Evolutionary conservation across 305 asterid genomes (phyloP), one percentile per base, ranked within the genome.

Genomic region (Ilex paraguariensis): DNA sequence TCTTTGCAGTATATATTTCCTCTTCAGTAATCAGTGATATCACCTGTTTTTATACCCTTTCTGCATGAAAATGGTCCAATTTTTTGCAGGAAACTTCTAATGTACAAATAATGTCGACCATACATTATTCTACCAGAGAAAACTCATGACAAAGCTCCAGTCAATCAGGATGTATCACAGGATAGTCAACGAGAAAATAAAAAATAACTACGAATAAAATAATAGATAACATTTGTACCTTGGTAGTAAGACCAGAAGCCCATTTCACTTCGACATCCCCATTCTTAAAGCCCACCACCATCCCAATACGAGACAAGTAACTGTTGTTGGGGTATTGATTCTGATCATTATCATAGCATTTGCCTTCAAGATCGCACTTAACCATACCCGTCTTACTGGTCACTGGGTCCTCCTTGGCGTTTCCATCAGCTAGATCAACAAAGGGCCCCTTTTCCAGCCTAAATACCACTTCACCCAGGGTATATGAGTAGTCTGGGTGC

Each of bases 201-300:
- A 36, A 36, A 36, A 8, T 36, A 36, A 36, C 9, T 36, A 32
- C 2, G 28, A 31, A 45, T 59, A 30, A 55, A 40, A 10, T 7
- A 39, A 64, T 48, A 17, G 57, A 42, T 64, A 65, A 50, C 63
- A 71, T 53, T 31, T 70, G 54, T 80, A 93, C 98, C 95, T 75
- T 79, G 76, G 72, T 74, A 48, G 77, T 77, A 74, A 71, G 69
- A 71, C 96, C 95, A 63, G 72, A 79, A 72, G 91, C 94, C 99
- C 99, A 93, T 78, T 77, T 85, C 63, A 90, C 95, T 81, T 86
- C 86, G 63, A 93, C 65, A 36, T 70, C 64, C 31, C 90, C 95
- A 39, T 76, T 70, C 62, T 70, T 54, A 62, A 87, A 73, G 58
- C 92, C 95, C 30, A 80, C 70, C 15, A 90, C 86, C 52, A 81